Percentiles rank a stretch among this genome's conserved stretches.
These are phyloP conservation scores for Huiozyma naganishii DNA, from an alignment of 805 yeast genomes.

Conservation along the genomic window DNA sequence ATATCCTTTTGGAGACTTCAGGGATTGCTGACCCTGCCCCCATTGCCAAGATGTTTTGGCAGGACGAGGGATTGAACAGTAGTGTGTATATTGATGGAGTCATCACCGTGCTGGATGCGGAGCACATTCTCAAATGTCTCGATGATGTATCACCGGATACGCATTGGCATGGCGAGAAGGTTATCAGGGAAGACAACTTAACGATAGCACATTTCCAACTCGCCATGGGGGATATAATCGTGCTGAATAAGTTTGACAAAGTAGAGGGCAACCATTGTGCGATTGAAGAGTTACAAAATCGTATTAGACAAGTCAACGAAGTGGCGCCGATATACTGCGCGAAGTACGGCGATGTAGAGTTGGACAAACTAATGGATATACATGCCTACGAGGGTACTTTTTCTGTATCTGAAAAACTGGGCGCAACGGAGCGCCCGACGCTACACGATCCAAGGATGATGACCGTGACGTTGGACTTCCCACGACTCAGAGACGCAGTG, in stretches of 20 bases:
- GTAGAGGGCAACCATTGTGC: conserved; percentile 18
- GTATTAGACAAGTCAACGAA: conserved; percentile 45
- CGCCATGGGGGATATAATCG: conserved; percentile 75
- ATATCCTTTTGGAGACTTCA: conserved; percentile 86
- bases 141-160: conserved; percentile 53
- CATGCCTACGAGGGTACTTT: conserved; percentile 65
- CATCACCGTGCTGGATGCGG: conserved; percentile 73
- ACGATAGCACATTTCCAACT: conserved; percentile 86
- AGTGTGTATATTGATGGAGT: conserved; percentile 87
- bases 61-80: conserved; percentile 79
- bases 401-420: not conserved
- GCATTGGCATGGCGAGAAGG: conserved; percentile 49
- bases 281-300: conserved; percentile 26
- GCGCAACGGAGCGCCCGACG: conserved; percentile 13
- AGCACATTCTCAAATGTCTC: conserved; percentile 52
- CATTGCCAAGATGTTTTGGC: conserved; percentile 94
- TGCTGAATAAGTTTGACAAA: conserved; percentile 71
- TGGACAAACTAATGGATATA: conserved; percentile 58
- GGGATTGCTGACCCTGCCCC: conserved; percentile 98
- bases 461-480: conserved; percentile 42
- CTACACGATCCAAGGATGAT: conserved; percentile 44
- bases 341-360: conserved; percentile 59
- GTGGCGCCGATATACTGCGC: conserved; percentile 60
- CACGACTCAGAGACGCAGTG: conserved; percentile 24
- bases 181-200: conserved; percentile 31